These are phyloP conservation scores for Medicago ruthenica DNA, from an alignment of 306 rosid genomes.

Conservation along the genomic window DNA sequence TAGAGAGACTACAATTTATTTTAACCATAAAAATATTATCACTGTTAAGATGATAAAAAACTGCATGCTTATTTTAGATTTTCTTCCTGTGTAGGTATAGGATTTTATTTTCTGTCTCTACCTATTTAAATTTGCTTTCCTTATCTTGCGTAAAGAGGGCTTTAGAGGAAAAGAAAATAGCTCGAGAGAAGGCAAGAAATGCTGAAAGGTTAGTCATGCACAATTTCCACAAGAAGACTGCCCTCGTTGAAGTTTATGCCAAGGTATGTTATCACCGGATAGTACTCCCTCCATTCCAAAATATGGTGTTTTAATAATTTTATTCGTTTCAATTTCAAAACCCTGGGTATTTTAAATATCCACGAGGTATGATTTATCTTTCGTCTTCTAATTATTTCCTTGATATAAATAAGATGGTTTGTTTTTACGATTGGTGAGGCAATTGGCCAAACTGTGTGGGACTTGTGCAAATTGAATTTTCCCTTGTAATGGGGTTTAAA, in stretches of 20 bases:
- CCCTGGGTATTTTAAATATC: no score
- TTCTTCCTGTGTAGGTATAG: slow-evolving; percentile 14
- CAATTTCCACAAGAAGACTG: slow-evolving; percentile 68
- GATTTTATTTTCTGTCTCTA: slow-evolving; percentile 22
- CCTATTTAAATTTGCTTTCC: slow-evolving; percentile 33
- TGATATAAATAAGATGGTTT: neutral
- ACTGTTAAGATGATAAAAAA: slow-evolving; percentile 20
- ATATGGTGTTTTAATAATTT: no score
- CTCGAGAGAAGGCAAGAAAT: slow-evolving; percentile 76
- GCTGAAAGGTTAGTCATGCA: slow-evolving; percentile 83
- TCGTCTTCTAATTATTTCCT: neutral
- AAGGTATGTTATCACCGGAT: slow-evolving; percentile 60
- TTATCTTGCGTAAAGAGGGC: slow-evolving; percentile 65
- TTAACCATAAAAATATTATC: neutral
- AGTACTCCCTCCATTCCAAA: no score
- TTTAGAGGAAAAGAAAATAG: slow-evolving; percentile 76
- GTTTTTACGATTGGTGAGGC: neutral
- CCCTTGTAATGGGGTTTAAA: slow-evolving; percentile 21
- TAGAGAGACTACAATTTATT: neutral
- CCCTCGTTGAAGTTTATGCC: slow-evolving; percentile 68
- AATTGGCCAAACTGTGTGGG: neutral
- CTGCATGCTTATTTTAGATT: slow-evolving; percentile 21
- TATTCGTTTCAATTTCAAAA: no score
- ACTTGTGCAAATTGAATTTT: slow-evolving; percentile 14
- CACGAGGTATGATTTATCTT: no score